Evolutionary conservation across 2,329 filamentous ascomycete species (phyloP).

Genomic region (Apiospora marii): DNA sequence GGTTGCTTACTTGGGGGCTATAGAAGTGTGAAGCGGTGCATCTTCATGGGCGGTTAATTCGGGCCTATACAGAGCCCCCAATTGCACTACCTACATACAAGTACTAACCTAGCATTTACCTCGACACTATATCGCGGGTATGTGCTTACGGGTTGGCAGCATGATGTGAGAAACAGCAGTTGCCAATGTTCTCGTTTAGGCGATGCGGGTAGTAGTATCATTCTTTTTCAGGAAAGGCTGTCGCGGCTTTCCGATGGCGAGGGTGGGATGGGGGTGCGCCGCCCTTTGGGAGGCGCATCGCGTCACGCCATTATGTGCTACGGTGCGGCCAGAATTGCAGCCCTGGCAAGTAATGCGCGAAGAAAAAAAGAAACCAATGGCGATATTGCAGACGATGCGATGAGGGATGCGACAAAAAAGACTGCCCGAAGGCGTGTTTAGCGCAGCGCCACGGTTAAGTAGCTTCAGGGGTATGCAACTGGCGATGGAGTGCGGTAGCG

Average conservation of each 20-base stretch:
- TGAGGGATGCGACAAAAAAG: constrained; percentile 15
- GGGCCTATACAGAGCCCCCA: background rate
- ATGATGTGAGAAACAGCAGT: background rate
- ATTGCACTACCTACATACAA: background rate
- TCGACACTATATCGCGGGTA: background rate
- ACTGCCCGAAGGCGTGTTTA: constrained; percentile 9
- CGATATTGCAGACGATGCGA: constrained; percentile 2
- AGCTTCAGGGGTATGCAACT: constrained; percentile 18
- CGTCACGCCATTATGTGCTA: constrained; percentile 5
- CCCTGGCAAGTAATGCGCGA: background rate
- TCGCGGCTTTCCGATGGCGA: constrained; percentile 13
- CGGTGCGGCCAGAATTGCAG: constrained; percentile 11
- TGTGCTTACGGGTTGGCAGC: background rate
- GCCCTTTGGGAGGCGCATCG: background rate
- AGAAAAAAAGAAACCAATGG: background rate
- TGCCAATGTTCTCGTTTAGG: background rate
- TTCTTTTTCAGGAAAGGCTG: constrained; percentile 9
- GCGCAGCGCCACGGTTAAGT: constrained; percentile 12
- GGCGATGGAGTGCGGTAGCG: background rate
- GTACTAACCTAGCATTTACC: background rate
- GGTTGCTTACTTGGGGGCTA: constrained; percentile 1
- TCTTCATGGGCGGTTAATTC: background rate
- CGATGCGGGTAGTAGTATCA: background rate
- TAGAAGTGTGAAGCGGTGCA: background rate
- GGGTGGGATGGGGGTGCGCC: background rate